Conservation (phyloP, 805 yeast genomes). For the Starmerella asiatica region DNA sequence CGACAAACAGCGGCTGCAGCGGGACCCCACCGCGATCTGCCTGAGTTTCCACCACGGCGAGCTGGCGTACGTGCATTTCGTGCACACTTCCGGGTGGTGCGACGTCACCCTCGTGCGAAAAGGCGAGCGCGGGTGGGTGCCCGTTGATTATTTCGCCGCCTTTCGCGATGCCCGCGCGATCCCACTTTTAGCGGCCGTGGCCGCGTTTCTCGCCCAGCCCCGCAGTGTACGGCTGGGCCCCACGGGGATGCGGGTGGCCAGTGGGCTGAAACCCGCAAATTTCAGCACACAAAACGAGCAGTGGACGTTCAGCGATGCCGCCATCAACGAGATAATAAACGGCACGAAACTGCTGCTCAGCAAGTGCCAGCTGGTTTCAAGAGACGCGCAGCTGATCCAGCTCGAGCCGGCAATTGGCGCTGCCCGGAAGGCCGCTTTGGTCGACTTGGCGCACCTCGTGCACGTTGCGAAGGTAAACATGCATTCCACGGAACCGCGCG, state of each 20-base stretch:
- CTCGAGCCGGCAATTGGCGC: slow-evolving; percentile 24
- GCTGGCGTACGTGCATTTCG: slow-evolving; percentile 27
- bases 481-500: slow-evolving; percentile 23
- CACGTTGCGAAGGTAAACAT: slow-evolving; percentile 27
- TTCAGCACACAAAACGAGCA: not conserved
- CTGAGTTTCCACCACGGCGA: slow-evolving; percentile 28
- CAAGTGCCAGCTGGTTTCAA: slow-evolving; percentile 25
- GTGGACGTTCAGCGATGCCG: slow-evolving; percentile 27
- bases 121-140: slow-evolving; percentile 33
- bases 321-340: slow-evolving; percentile 28
- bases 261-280: not conserved
- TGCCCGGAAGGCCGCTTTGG: slow-evolving; percentile 28
- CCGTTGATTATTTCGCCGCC: slow-evolving; percentile 30
- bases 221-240: slow-evolving; percentile 20
- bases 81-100: slow-evolving; percentile 35
- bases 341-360: slow-evolving; percentile 30
- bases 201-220: slow-evolving; percentile 27
- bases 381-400: slow-evolving; percentile 25
- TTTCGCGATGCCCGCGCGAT: slow-evolving; percentile 27
- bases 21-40: slow-evolving; percentile 26
- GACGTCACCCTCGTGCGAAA: slow-evolving; percentile 30
- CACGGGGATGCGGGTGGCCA: not conserved
- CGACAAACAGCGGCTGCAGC: slow-evolving; percentile 17
- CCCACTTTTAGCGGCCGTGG: slow-evolving; percentile 28
- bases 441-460: slow-evolving; percentile 31